Evolutionary conservation across 169 alveolate genomes (phyloP).

Genomic region (Eimeria praecox): DNA sequence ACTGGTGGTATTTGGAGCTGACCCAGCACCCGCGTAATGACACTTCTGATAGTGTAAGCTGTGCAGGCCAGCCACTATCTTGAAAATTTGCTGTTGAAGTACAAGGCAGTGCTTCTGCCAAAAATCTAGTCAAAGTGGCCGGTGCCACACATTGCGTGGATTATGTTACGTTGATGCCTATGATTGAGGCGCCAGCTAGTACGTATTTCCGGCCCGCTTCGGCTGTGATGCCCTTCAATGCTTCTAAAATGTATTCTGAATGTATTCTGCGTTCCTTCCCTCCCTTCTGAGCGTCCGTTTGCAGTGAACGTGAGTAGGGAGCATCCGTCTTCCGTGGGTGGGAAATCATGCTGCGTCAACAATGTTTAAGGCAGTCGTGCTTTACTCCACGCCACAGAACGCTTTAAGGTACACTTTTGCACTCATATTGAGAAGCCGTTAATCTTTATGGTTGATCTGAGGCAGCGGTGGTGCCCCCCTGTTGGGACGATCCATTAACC

Average conservation of each 20-base stretch:
- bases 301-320: background rate
- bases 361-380: background rate
- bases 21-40: background rate
- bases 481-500: background rate
- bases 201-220: background rate
- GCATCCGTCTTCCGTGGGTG: background rate
- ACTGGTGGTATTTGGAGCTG: background rate
- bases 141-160: background rate
- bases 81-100: background rate
- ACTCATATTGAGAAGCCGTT: background rate
- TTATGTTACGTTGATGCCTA: background rate
- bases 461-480: background rate
- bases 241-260: background rate
- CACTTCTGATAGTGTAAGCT: background rate
- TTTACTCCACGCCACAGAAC: background rate
- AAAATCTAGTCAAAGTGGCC: background rate
- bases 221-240: background rate
- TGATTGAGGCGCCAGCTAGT: background rate
- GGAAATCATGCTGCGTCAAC: constrained; percentile 3
- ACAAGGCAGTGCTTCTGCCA: background rate
- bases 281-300: background rate
- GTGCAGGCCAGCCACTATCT: background rate
- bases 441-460: background rate
- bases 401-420: background rate
- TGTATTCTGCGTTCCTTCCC: background rate